Percentiles rank a stretch among this genome's conserved stretches.
phyloP scores from a whole-genome alignment of 768 basidiomycete species.

The Rhizopogon vesiculosus region DNA sequence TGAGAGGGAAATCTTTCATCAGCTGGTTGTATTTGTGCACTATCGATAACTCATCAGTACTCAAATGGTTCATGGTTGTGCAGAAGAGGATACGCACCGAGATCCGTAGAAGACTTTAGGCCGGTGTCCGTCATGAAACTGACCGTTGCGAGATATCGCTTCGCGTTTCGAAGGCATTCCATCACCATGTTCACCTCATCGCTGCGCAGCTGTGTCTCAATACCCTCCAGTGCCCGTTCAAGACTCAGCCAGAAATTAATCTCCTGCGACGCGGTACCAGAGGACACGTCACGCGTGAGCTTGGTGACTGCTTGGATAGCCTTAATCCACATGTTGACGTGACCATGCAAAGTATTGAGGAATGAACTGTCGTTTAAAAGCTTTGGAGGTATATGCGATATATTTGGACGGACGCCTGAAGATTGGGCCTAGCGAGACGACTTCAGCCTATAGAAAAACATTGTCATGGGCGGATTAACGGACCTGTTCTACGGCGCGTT shows the following conservation, averaged over 20 bases:
- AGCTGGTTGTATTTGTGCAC: slow-evolving; percentile 98
- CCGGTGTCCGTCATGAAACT: slow-evolving; percentile 98
- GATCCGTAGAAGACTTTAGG: slow-evolving; percentile 87
- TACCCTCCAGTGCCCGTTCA: slow-evolving; percentile 89
- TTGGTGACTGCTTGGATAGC: slow-evolving; percentile 96
- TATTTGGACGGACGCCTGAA: slow-evolving; percentile 59
- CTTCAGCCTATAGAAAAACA: slow-evolving; percentile 16
- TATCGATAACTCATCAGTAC: slow-evolving; percentile 19
- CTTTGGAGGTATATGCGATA: slow-evolving; percentile 68
- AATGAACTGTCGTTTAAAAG: slow-evolving; percentile 85
- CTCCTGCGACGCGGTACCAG: slow-evolving; percentile 96
- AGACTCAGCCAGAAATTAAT: slow-evolving; percentile 99
- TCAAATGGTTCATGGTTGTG: neutral
- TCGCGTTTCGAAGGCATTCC: slow-evolving; percentile 93
- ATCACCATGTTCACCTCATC: slow-evolving; percentile 92
- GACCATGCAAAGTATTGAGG: slow-evolving; percentile 87
- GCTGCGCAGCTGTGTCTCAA: slow-evolving; percentile 86
- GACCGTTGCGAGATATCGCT: slow-evolving; percentile 95
- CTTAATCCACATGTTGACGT: slow-evolving; percentile 98
- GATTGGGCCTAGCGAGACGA: slow-evolving; percentile 38
- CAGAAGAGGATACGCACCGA: slow-evolving; percentile 44
- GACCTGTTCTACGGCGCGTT: slow-evolving; percentile 77
- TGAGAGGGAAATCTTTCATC: slow-evolving; percentile 99
- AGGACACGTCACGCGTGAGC: slow-evolving; percentile 87
- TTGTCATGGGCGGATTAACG: neutral